A percentile compares a stretch with the other conserved stretches of the same genome.
Evolutionary conservation across 176 grass and related monocot species (phyloP).

Genomic region (Pontederia crassipes): DNA sequence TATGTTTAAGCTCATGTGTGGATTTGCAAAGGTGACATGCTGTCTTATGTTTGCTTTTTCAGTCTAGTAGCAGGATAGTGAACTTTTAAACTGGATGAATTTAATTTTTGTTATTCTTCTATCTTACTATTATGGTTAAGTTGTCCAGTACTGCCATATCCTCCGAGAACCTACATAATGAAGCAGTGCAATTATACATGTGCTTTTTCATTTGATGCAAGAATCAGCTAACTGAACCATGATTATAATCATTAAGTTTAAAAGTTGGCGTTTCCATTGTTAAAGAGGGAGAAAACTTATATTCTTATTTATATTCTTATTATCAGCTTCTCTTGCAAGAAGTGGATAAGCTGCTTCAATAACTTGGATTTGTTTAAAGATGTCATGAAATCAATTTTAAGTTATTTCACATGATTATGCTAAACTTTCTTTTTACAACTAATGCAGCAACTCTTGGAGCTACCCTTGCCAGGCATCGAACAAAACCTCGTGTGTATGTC

Average conservation of each 20-base stretch:
- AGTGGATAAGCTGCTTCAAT: not conserved
- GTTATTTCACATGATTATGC: not conserved
- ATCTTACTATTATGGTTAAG: not conserved
- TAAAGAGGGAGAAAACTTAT: not conserved
- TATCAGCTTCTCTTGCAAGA: not conserved
- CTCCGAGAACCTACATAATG: not conserved
- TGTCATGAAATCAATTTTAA: not conserved
- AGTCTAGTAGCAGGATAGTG: too few relatives aligned
- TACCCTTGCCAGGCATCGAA: conserved; percentile 46
- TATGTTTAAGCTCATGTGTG: too few relatives aligned
- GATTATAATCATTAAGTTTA: not conserved
- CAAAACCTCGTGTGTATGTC: conserved; percentile 65
- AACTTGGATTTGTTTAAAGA: not conserved
- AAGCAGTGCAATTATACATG: not conserved
- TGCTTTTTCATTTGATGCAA: not conserved
- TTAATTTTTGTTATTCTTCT: not conserved
- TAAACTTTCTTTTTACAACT: not conserved
- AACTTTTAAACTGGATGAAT: too few relatives aligned
- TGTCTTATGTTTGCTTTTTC: too few relatives aligned
- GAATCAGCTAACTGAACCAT: not conserved
- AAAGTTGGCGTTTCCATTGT: not conserved
- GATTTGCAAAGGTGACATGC: too few relatives aligned
- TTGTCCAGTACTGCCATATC: not conserved
- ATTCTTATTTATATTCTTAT: too few relatives aligned
- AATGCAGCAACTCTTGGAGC: conserved; percentile 72